Percentiles rank a stretch among this genome's conserved stretches.
Evolutionary conservation across 2,329 filamentous ascomycete genomes (phyloP).

Genomic region (Aspergillus uvarum): DNA sequence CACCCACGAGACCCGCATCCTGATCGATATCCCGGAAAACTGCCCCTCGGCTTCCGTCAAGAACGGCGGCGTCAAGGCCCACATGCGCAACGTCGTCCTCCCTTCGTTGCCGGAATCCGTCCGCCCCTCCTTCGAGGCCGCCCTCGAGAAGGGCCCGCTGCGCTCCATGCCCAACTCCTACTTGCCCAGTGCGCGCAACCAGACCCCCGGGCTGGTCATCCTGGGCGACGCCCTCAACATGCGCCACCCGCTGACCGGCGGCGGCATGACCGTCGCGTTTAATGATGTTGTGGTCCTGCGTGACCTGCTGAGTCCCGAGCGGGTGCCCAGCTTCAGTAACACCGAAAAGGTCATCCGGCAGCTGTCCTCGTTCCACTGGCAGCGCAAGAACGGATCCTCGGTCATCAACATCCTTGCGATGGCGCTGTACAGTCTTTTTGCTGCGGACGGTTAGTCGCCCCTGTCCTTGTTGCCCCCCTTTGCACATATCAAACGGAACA

Average conservation of each 20-base stretch:
- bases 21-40: constrained; percentile 82
- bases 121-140: constrained; percentile 70
- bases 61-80: constrained; percentile 78
- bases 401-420: constrained; percentile 98
- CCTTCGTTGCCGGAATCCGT: constrained; percentile 72
- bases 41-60: constrained; percentile 70
- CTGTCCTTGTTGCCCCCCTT: background rate
- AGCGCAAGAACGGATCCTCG: constrained; percentile 73
- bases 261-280: constrained; percentile 96
- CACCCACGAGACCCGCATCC: constrained; percentile 83
- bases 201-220: constrained; percentile 70
- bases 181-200: constrained; percentile 76
- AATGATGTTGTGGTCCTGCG: constrained; percentile 83
- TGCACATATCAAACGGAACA: no score
- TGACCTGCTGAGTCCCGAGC: constrained; percentile 67
- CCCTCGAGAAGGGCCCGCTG: constrained; percentile 74
- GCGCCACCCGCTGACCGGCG: constrained; percentile 96
- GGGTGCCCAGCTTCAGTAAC: constrained; percentile 69
- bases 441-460: constrained; percentile 63
- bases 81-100: constrained; percentile 76
- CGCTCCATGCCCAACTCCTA: constrained; percentile 96
- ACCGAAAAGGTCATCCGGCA: constrained; percentile 64
- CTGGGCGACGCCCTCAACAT: constrained; percentile 97
- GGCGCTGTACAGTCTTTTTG: constrained; percentile 88
- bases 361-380: constrained; percentile 80